Evolutionary conservation across 2,329 filamentous ascomycete species (phyloP), one percentile per base, ranked within the genome.

Genomic region (Penicillium sp.): DNA sequence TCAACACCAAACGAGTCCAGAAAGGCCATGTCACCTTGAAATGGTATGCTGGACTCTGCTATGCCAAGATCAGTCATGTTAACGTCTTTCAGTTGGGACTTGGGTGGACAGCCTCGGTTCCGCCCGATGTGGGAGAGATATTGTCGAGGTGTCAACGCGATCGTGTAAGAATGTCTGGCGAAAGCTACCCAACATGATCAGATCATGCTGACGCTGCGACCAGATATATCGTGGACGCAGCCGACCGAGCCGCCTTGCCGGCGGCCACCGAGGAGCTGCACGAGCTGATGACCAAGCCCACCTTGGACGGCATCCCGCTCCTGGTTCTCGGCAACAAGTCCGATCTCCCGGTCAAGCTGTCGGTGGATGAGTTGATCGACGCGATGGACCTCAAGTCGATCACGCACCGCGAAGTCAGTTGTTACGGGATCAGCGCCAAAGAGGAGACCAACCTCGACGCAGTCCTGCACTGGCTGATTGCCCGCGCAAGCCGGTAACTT

Each of bases 41-140:
- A 77, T 99, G 94, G 84, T 86, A 71, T 70, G 80, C 75, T 9
- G 9, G 41, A 42, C 16, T 45, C 40, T 13, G 20, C 10, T 13
- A n/a, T n/a, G 24, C n/a, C 36, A 5, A n/a, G 28, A 28, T 58
- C 51, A 46, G 49, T 51, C 38, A 55, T 49, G 42, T 59, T 64
- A 52, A 64, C 51, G 13, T 27, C 20, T 39, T 20, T 31, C 70
- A 86, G 84, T 76, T 99, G 94, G 94, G 94, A 99, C 77, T 85
- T 99, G 59, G 94, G 94, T 63, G 94, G 94, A 48, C 94, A 99
- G 76, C 92, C 94, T 64, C 85, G 92, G 61, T 99, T 97, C 78
- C 89, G 94, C 68, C 89, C 90, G 63, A 99, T 99, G 94, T 99
- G 94, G 94, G 94, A 99, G 79, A 83, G 94, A 68, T 99, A 99